phyloP scores from a whole-genome alignment of 2,329 filamentous ascomycete genomes.

The Acrodontium crateriforme region DNA sequence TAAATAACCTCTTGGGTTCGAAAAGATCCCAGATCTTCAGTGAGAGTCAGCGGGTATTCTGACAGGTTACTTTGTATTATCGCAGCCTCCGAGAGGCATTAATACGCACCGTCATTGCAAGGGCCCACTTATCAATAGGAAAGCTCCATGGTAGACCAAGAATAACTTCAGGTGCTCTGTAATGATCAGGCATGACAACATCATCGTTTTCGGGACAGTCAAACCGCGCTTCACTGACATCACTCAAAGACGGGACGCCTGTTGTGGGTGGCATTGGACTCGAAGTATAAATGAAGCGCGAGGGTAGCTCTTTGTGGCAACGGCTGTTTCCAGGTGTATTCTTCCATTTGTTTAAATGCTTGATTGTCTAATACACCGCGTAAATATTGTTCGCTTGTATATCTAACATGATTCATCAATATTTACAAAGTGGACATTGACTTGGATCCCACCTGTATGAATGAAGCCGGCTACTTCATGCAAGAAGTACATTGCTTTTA shows the following conservation, averaged over 20 bases:
- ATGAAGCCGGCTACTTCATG: constrained; percentile 15
- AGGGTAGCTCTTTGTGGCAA: constrained; percentile 19
- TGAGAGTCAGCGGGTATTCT: constrained; percentile 1
- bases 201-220: constrained; percentile 19
- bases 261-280: constrained; percentile 20
- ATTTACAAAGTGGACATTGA: background rate
- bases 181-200: constrained; percentile 23
- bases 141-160: constrained; percentile 24
- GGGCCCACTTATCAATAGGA: constrained; percentile 25
- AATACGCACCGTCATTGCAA: constrained; percentile 23
- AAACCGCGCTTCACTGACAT: constrained; percentile 25
- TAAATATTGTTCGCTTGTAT: constrained; percentile 26
- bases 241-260: constrained; percentile 21
- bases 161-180: constrained; percentile 26
- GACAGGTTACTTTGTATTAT: background rate
- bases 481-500: constrained; percentile 16
- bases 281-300: constrained; percentile 21
- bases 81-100: background rate
- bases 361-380: constrained; percentile 21
- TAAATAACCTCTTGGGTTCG: constrained; percentile 22
- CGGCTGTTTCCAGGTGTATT: constrained; percentile 20
- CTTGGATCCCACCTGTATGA: constrained; percentile 14
- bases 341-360: constrained; percentile 19
- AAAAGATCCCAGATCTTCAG: constrained; percentile 26
- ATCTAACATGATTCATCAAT: constrained; percentile 14